Evolutionary conservation across 257 asterid species (phyloP), one percentile per base, ranked within the genome.

Genomic region (Solanum verrucosum): DNA sequence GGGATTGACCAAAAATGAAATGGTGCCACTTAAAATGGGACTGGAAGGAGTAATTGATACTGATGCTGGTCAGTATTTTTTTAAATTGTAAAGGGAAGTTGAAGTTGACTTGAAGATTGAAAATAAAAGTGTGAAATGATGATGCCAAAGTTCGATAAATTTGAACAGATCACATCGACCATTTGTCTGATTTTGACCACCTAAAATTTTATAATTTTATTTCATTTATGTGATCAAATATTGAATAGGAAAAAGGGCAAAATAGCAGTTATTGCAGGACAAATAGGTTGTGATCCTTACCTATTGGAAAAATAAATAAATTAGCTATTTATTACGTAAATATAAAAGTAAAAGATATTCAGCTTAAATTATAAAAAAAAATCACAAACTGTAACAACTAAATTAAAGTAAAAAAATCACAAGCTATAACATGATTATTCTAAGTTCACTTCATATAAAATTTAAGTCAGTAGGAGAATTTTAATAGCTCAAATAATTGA

Each of bases 171-270:
- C 42, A 27, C 21, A 27, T 1, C 16, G 67, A 15, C 67, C 5
- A 40, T 38, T 20, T 31, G 85, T 49, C 44, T 46, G 7, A 82
- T 82, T 82, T 82, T 49, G 85, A 82, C 85, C 12, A 82, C 21
- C 42, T 4, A 81, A 44, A 6, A 5, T 29, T 29, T 81, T 27
- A 27, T 38, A 16, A 27, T 5, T 7, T 5, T 3, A 44, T 23
- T 25, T 16, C 65, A 25, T 79, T 27, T 44, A 29, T 18, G 13
- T 44, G 16, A 18, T 16, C 8, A 56, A 79, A 79, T 44, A 44
- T 79, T 79, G 27, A 46, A 44, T 14, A 10, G 4, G 65, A 15
- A 25, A 78, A 25, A 4, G n/a, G n/a, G 60, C 2, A 15, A 11
- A 13, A 40, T n/a, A 78, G 25, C n/a, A 7, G 21, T n/a, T 25